Base-by-base conservation (phyloP, 805 yeast genomes). In the Pichia californica region DNA sequence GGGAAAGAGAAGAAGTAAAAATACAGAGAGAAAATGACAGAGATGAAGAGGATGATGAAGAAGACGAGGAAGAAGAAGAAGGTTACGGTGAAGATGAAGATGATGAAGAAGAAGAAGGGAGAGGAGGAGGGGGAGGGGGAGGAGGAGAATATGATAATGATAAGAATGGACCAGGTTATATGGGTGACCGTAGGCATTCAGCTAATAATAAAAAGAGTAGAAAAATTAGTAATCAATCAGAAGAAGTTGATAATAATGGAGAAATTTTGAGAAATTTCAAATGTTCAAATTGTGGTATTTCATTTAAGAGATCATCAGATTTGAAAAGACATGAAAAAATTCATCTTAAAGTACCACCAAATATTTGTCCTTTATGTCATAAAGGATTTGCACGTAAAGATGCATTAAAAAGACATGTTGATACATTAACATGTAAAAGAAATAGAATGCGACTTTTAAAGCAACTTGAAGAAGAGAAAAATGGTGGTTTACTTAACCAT, bases 361-460 rank as follows among this genome's bases (percentile, higher is more conserved):
- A 85, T 55, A 77, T 83, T 37, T 84, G 94, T 61, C 77, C 81
- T 6, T 63, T 70, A 15, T 84, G 94, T 65, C 87, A 86, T 30
- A 84, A 84, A 56, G 89, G 93, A 0, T 84, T 84, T 69, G 91
- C 93, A 2, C 66, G 94, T 38, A 83, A 82, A 54, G 94, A 84
- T 62, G 93, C 93, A 0, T 66, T 84, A 52, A 84, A 83, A 57
- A 68, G 94, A 52, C 94, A 84, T 59, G 68, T 69, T 43, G 83
- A 82, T 40, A 84, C 94, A 0, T 63, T 81, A 48, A 84, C 93
- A 0, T 84, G 94, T 65, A 76, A 75, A 50, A 58, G 93, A 43
- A 84, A 84, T 56, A 73, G 86, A 31, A 81, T 76, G 43, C 74
- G 79, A 56, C 49, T 74, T 41, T 38, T 58, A 38, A 50, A 46